Evolutionary conservation across 2,329 filamentous ascomycete species (phyloP).

Genomic region (Berkeleyomyces basicola): DNA sequence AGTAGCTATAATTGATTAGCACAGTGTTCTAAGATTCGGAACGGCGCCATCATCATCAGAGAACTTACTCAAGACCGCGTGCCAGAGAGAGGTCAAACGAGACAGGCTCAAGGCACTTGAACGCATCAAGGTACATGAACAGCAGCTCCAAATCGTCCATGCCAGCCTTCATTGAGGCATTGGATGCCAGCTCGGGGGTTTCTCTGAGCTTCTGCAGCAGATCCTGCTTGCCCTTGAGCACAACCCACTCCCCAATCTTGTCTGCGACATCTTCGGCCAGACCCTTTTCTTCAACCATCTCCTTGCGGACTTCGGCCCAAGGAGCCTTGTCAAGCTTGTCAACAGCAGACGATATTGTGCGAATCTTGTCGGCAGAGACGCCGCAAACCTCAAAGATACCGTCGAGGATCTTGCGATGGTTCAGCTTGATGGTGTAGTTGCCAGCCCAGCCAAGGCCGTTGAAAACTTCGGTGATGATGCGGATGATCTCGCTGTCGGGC

Average conservation of each 20-base stretch:
- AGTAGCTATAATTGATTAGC: slow-evolving; percentile 47
- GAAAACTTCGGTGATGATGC: slow-evolving; percentile 44
- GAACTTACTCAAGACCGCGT: slow-evolving; percentile 53
- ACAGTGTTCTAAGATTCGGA: background rate
- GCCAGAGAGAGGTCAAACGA: slow-evolving; percentile 85
- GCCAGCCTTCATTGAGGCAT: slow-evolving; percentile 61
- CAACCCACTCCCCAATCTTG: slow-evolving; percentile 73
- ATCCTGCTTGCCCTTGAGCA: slow-evolving; percentile 57
- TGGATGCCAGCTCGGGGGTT: slow-evolving; percentile 51
- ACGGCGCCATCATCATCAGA: background rate
- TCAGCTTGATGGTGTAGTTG: slow-evolving; percentile 67
- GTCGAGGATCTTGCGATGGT: slow-evolving; percentile 87
- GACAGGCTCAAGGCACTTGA: slow-evolving; percentile 53
- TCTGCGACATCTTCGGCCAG: slow-evolving; percentile 62
- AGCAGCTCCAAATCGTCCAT: slow-evolving; percentile 66
- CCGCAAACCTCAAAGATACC: slow-evolving; percentile 85
- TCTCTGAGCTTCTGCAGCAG: slow-evolving; percentile 53
- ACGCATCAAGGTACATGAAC: slow-evolving; percentile 67
- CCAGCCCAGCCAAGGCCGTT: slow-evolving; percentile 27
- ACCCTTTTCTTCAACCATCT: slow-evolving; percentile 89
- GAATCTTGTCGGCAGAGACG: slow-evolving; percentile 72
- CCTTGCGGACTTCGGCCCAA: slow-evolving; percentile 57
- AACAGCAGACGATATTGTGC: slow-evolving; percentile 79
- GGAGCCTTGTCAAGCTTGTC: slow-evolving; percentile 91
- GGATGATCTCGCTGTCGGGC: slow-evolving; percentile 76